Evolutionary conservation across 129 eudicot genomes (phyloP).

Genomic region (Flaveria robusta): DNA sequence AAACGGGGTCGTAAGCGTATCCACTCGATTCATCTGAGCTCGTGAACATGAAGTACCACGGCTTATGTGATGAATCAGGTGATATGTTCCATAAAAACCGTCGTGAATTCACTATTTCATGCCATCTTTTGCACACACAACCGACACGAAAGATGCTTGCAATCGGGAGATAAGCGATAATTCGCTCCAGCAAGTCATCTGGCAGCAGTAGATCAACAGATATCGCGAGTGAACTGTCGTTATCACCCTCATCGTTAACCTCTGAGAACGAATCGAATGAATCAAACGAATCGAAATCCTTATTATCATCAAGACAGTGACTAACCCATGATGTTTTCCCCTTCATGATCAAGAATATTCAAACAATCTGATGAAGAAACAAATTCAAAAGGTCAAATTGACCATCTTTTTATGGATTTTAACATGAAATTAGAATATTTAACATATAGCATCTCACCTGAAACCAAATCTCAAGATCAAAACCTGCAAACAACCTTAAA

Average conservation of each 20-base stretch:
- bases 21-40: conserved; percentile 77
- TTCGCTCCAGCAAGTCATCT: conserved; percentile 79
- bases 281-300: neutral
- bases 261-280: conserved; percentile 49
- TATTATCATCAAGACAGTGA: conserved; percentile 21
- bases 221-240: conserved; percentile 35
- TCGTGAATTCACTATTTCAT: conserved; percentile 68
- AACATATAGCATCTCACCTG: conserved; percentile 12
- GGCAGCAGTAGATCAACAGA: conserved; percentile 72
- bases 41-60: conserved; percentile 98
- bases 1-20: conserved; percentile 76
- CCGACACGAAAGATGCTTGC: conserved; percentile 82
- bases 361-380: conserved; percentile 31
- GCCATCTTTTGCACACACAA: conserved; percentile 93
- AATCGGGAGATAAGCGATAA: conserved; percentile 68
- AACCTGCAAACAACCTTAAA: conserved; percentile 13
- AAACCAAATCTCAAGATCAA: conserved; percentile 28
- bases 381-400: neutral
- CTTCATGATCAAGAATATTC: conserved; percentile 49
- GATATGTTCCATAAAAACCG: conserved; percentile 76
- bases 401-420: neutral
- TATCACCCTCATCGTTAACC: conserved; percentile 47
- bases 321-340: conserved; percentile 87
- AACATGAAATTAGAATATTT: conserved; percentile 1
- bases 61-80: conserved; percentile 52